Conservation (phyloP, 1,284 basidiomycete genomes). For the Sporisorium iseilematis-ciliati region DNA sequence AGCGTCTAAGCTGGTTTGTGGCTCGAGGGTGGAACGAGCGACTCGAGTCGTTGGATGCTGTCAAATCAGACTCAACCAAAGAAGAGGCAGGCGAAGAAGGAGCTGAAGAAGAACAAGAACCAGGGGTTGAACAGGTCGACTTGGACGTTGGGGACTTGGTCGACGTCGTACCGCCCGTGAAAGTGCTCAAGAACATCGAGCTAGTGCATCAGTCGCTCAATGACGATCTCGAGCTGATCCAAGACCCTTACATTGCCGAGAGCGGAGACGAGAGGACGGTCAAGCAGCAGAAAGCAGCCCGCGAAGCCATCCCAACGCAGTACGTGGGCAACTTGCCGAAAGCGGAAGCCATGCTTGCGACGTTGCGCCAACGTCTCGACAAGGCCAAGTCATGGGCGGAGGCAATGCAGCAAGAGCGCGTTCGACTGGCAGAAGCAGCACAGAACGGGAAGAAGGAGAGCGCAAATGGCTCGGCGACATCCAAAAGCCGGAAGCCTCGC, state of each 20-base stretch:
- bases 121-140: not conserved
- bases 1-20: slow-evolving; percentile 70
- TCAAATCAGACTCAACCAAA: not conserved
- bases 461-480: not conserved
- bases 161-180: slow-evolving; percentile 21
- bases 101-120: not conserved
- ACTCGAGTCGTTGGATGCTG: slow-evolving; percentile 21
- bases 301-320: slow-evolving; percentile 40
- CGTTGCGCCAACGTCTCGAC: slow-evolving; percentile 24
- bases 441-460: slow-evolving; percentile 4
- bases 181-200: slow-evolving; percentile 35
- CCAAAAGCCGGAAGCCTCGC: slow-evolving; percentile 13
- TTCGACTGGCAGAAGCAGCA: not conserved
- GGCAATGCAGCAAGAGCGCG: slow-evolving; percentile 13
- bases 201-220: slow-evolving; percentile 30
- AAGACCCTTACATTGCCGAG: slow-evolving; percentile 29
- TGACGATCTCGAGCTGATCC: slow-evolving; percentile 47
- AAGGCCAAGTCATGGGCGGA: slow-evolving; percentile 17
- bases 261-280: slow-evolving; percentile 34
- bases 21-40: slow-evolving; percentile 55
- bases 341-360: slow-evolving; percentile 30
- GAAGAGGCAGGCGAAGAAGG: not conserved
- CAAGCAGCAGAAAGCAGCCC: slow-evolving; percentile 45
- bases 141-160: slow-evolving; percentile 3
- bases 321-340: slow-evolving; percentile 33